Evolutionary conservation across 2,329 filamentous ascomycete genomes (phyloP).

Genomic region (Fusarium mexicanum): DNA sequence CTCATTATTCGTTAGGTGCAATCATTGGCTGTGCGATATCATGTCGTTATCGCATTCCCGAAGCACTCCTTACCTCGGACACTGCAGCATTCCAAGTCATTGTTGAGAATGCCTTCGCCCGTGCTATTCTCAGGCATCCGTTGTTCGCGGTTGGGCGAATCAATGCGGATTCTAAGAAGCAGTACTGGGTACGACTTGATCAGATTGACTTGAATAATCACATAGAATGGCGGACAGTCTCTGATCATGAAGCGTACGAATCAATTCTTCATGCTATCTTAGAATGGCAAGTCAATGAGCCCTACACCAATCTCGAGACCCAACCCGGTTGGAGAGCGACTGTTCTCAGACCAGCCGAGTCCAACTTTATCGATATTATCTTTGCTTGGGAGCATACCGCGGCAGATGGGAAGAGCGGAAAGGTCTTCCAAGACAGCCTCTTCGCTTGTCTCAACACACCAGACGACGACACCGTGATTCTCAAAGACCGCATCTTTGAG

Average conservation of each 20-base stretch:
- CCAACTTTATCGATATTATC: slow-evolving; percentile 6
- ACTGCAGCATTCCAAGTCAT: not conserved
- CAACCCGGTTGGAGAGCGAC: slow-evolving; percentile 1
- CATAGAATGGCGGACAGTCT: slow-evolving; percentile 7
- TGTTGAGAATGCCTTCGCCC: slow-evolving; percentile 7
- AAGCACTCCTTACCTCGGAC: not conserved
- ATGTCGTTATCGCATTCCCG: slow-evolving; percentile 6
- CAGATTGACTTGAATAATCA: slow-evolving; percentile 15
- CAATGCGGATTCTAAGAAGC: not conserved
- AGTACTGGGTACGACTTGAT: slow-evolving; percentile 7
- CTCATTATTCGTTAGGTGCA: not conserved
- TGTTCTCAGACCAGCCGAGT: not conserved
- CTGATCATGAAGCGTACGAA: not conserved
- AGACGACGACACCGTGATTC: fast-evolving
- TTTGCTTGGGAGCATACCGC: slow-evolving; percentile 28
- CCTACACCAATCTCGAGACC: not conserved
- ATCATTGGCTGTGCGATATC: slow-evolving; percentile 15
- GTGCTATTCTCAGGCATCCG: not conserved
- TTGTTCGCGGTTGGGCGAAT: slow-evolving; percentile 2
- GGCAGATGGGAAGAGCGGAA: slow-evolving; percentile 20
- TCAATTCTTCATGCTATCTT: not conserved
- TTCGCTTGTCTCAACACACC: not conserved
- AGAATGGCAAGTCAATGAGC: slow-evolving; percentile 5
- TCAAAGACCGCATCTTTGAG: slow-evolving; percentile 1
- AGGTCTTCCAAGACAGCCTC: slow-evolving; percentile 3